Evolutionary conservation across 192 early-diverging fungal genomes (phyloP).

Genomic region (Coemansia sp.): DNA sequence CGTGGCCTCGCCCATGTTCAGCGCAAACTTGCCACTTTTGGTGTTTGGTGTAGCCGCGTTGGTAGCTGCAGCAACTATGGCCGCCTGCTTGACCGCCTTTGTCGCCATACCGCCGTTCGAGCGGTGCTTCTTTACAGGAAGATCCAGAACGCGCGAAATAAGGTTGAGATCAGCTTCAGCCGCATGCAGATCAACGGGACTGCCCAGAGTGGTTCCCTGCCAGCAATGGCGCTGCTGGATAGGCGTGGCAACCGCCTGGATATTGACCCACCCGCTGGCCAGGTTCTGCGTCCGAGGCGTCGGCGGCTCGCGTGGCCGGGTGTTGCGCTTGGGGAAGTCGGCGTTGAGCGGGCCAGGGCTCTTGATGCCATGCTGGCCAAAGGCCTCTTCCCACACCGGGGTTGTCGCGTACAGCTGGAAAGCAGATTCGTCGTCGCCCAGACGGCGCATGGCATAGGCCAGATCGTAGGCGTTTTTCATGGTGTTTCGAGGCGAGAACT

Average conservation of each 20-base stretch:
- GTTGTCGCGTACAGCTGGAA: constrained; percentile 46
- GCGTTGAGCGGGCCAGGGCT: constrained; percentile 40
- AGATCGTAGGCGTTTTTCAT: constrained; percentile 77
- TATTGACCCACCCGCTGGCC: constrained; percentile 50
- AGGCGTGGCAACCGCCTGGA: constrained; percentile 50
- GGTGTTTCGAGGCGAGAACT: constrained; percentile 56
- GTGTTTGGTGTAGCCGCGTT: constrained; percentile 1
- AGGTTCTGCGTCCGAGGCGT: constrained; percentile 44
- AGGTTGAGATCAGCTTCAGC: constrained; percentile 51
- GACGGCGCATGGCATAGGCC: constrained; percentile 74
- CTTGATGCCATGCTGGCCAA: constrained; percentile 51
- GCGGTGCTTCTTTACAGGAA: constrained; percentile 49
- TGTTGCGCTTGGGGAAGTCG: constrained; percentile 16
- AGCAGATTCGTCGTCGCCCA: constrained; percentile 64
- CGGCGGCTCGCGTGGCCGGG: constrained; percentile 22
- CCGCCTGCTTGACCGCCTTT: constrained; percentile 20
- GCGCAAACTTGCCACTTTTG: constrained; percentile 28
- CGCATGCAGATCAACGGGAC: constrained; percentile 50
- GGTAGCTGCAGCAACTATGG: constrained; percentile 5
- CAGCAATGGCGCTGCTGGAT: constrained; percentile 56
- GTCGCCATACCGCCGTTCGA: constrained; percentile 9
- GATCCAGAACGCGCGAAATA: constrained; percentile 48
- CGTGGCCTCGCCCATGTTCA: constrained; percentile 55
- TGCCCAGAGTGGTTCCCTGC: constrained; percentile 50
- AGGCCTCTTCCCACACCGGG: constrained; percentile 48